phyloP scores from a whole-genome alignment of 345 rosid species.

The Citrus sinensis region DNA sequence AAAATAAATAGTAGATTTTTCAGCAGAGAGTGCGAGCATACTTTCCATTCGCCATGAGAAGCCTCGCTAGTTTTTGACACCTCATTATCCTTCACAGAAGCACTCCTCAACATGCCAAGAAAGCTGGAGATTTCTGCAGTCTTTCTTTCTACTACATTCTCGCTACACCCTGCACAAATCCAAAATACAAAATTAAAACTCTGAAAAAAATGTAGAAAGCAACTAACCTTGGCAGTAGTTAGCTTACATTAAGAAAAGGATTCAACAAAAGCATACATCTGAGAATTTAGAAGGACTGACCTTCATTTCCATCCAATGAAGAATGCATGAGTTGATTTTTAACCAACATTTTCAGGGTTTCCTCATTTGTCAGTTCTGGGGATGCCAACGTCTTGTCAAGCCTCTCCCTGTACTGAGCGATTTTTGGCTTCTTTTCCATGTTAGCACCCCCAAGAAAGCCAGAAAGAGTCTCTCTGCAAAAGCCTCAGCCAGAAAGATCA shows the following conservation, averaged over 20 bases:
- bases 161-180: conserved; percentile 45
- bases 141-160: conserved; percentile 49
- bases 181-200: conserved; percentile 10
- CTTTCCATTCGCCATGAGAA: conserved; percentile 79
- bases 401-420: conserved; percentile 66
- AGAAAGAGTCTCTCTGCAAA: not conserved
- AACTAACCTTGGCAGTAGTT: not conserved
- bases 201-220: not conserved
- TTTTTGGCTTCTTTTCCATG: conserved; percentile 51
- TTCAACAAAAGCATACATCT: conserved; percentile 1
- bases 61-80: conserved; percentile 33
- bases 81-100: conserved; percentile 43
- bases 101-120: conserved; percentile 88
- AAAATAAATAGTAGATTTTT: not conserved
- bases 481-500: not conserved
- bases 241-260: not conserved
- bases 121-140: conserved; percentile 53
- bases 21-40: conserved; percentile 27
- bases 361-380: conserved; percentile 53
- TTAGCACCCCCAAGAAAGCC: conserved; percentile 27
- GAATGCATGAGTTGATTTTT: conserved; percentile 51
- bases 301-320: conserved; percentile 40
- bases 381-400: conserved; percentile 71
- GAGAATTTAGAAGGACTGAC: conserved; percentile 23
- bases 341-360: conserved; percentile 51